A percentile compares a stretch with the other conserved stretches of the same genome.
These are phyloP conservation scores for Dioscorea zingiberensis DNA, from an alignment of 106 monocot genomes.

Conservation along the genomic window DNA sequence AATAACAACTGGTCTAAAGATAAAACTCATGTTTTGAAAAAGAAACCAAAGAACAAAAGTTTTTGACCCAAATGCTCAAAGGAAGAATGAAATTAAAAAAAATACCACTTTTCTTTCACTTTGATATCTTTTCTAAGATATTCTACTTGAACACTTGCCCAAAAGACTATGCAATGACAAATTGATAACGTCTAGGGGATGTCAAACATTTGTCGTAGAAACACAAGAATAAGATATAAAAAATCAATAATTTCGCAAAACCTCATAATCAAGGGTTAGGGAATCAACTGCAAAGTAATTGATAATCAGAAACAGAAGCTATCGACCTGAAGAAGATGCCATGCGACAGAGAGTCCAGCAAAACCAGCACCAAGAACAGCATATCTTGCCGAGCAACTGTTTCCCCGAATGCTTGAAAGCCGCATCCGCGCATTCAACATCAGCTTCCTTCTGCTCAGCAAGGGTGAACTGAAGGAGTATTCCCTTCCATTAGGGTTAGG, in stretches of 20 bases:
- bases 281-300: neutral
- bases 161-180: too few relatives aligned
- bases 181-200: too few relatives aligned
- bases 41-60: too few relatives aligned
- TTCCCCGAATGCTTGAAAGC: neutral
- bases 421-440: neutral
- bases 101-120: too few relatives aligned
- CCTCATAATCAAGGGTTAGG: neutral
- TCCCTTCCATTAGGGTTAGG: constrained; percentile 4
- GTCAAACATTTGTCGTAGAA: too few relatives aligned
- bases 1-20: too few relatives aligned
- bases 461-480: neutral
- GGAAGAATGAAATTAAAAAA: too few relatives aligned
- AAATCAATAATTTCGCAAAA: neutral
- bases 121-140: too few relatives aligned
- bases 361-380: constrained; percentile 99
- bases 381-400: constrained; percentile 24
- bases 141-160: too few relatives aligned
- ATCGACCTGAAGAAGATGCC: constrained; percentile 82
- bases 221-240: neutral
- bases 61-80: too few relatives aligned
- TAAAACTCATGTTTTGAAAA: too few relatives aligned
- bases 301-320: neutral
- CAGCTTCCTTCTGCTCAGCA: neutral
- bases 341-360: constrained; percentile 84